phyloP scores from a whole-genome alignment of 75 land plant species.

The Cryptomeria japonica region DNA sequence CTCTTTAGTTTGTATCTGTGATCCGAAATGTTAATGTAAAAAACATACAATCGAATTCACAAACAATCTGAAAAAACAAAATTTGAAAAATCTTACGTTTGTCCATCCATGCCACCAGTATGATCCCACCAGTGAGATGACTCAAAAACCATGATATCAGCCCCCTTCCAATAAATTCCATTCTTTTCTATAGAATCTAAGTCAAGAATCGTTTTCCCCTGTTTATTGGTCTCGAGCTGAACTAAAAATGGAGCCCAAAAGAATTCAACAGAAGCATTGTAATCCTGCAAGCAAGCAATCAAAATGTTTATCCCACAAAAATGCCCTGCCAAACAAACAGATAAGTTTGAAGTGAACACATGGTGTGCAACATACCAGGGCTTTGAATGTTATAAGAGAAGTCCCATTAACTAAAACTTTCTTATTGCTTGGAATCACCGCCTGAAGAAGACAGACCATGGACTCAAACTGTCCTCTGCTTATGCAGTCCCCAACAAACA shows the following conservation, averaged over 20 bases:
- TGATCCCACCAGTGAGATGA: slow-evolving; percentile 66
- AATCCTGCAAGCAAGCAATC: slow-evolving; percentile 32
- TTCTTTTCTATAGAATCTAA: slow-evolving; percentile 28
- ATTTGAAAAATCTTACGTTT: slow-evolving; percentile 19
- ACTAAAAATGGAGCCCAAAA: slow-evolving; percentile 28
- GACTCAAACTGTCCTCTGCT: slow-evolving; percentile 61
- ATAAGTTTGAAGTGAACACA: not conserved
- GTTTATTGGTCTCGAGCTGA: slow-evolving; percentile 9
- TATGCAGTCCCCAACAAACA: slow-evolving; percentile 47
- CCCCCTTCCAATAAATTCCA: slow-evolving; percentile 37
- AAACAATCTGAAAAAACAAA: too few relatives aligned
- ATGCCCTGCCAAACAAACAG: slow-evolving; percentile 1
- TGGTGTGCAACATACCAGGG: slow-evolving; percentile 20
- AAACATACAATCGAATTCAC: too few relatives aligned
- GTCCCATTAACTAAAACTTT: slow-evolving; percentile 45
- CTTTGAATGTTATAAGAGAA: slow-evolving; percentile 55
- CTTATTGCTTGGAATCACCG: slow-evolving; percentile 41
- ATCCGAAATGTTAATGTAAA: too few relatives aligned
- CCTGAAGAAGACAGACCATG: slow-evolving; percentile 47
- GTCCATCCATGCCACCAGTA: not conserved
- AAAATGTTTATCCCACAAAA: slow-evolving; percentile 11
- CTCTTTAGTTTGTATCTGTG: too few relatives aligned
- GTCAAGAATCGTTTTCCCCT: slow-evolving; percentile 19
- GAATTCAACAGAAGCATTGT: slow-evolving; percentile 12
- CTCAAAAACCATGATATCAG: slow-evolving; percentile 50